These are phyloP conservation scores for Calonectria pseudoreteaudii DNA, from an alignment of 2,329 filamentous ascomycete genomes.

Conservation along the genomic window DNA sequence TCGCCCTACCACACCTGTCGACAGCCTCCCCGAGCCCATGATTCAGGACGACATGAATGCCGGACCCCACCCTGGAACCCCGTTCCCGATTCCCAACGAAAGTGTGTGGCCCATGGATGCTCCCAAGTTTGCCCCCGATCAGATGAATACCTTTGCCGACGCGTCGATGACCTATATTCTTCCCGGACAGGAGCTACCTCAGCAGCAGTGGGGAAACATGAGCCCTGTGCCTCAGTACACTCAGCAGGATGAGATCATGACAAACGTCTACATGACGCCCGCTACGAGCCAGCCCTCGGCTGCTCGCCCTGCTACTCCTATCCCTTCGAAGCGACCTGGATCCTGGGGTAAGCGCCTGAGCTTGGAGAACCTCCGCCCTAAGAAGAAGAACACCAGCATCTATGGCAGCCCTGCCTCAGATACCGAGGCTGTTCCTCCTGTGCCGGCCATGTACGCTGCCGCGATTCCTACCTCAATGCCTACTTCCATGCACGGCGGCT, in stretches of 20 bases:
- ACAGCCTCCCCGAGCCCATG: slow-evolving; percentile 43
- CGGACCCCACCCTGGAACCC: slow-evolving; percentile 55
- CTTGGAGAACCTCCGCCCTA: slow-evolving; percentile 52
- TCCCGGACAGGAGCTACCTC: slow-evolving; percentile 44
- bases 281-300: slow-evolving; percentile 39
- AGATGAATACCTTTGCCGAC: slow-evolving; percentile 48
- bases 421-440: slow-evolving; percentile 42
- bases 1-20: slow-evolving; percentile 50
- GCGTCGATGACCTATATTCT: slow-evolving; percentile 46
- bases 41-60: slow-evolving; percentile 49
- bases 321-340: slow-evolving; percentile 53
- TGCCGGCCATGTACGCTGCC: slow-evolving; percentile 43
- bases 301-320: slow-evolving; percentile 51
- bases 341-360: slow-evolving; percentile 53
- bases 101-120: slow-evolving; percentile 52
- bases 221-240: slow-evolving; percentile 42
- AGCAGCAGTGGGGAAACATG: slow-evolving; percentile 42
- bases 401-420: slow-evolving; percentile 45
- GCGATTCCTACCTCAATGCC: slow-evolving; percentile 44
- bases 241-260: slow-evolving; percentile 45
- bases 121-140: slow-evolving; percentile 54
- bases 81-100: slow-evolving; percentile 54
- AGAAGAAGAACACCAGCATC: slow-evolving; percentile 50
- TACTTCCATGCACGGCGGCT: slow-evolving; percentile 42
- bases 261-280: slow-evolving; percentile 41